Conservation (phyloP, 371 early-diverging fungal species). For the Cladochytrium tenue region DNA sequence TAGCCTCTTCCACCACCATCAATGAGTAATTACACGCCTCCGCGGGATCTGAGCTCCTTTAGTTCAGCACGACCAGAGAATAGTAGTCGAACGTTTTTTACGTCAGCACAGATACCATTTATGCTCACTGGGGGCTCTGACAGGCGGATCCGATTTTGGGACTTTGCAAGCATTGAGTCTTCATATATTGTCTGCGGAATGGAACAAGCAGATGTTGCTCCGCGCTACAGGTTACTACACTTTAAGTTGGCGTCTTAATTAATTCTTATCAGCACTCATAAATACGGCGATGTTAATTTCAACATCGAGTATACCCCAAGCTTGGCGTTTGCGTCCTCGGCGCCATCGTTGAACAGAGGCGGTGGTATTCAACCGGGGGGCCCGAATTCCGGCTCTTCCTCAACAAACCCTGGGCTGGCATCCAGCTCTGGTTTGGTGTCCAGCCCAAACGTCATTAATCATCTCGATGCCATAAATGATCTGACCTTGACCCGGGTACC, state of each 20-base stretch:
- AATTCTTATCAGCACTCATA: constrained; percentile 51
- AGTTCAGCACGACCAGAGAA: background rate
- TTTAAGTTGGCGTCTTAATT: background rate
- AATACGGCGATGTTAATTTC: constrained; percentile 40
- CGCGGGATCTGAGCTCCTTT: background rate
- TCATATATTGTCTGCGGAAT: constrained; percentile 72
- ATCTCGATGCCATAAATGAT: constrained; percentile 76
- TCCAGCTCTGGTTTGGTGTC: constrained; percentile 11
- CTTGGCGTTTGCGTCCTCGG: constrained; percentile 10
- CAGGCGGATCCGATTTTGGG: constrained; percentile 82
- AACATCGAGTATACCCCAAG: constrained; percentile 42
- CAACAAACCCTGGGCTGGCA: background rate
- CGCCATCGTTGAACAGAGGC: constrained; percentile 1
- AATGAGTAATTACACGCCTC: constrained; percentile 15
- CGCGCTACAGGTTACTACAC: constrained; percentile 42
- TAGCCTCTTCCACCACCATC: constrained; percentile 28
- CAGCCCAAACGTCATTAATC: constrained; percentile 33
- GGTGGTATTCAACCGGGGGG: background rate
- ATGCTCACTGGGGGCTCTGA: constrained; percentile 83
- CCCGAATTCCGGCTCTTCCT: background rate
- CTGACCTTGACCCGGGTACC: constrained; percentile 70
- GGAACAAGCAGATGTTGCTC: constrained; percentile 61
- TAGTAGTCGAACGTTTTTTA: constrained; percentile 3
- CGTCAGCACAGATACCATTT: constrained; percentile 41
- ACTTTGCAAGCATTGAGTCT: constrained; percentile 63